Evolutionary conservation across 2,329 filamentous ascomycete species (phyloP).

Genomic region (Microcyclospora tardicrescens): DNA sequence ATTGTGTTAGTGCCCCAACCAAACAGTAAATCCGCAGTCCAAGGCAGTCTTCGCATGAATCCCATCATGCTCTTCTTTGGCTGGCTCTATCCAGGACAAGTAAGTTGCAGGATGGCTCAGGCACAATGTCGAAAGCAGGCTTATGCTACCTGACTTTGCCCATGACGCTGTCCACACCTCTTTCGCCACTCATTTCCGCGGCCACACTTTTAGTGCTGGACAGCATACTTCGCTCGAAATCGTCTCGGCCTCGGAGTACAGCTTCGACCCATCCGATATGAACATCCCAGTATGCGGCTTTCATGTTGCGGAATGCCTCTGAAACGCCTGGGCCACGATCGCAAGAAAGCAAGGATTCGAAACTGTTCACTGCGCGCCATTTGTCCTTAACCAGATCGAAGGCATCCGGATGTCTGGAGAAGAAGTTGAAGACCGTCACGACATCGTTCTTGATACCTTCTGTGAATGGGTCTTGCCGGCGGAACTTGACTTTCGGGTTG

Average conservation of each 20-base stretch:
- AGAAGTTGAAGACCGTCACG: conserved; percentile 79
- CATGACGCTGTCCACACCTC: conserved; percentile 88
- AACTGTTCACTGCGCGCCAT: conserved; percentile 80
- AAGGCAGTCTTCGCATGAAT: no score
- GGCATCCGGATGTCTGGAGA: conserved; percentile 58
- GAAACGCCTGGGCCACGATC: conserved; percentile 61
- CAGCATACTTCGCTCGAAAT: conserved; percentile 85
- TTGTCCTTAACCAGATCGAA: conserved; percentile 70
- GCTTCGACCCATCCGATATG: conserved; percentile 93
- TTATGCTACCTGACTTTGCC: conserved; percentile 47
- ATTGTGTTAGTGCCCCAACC: no score
- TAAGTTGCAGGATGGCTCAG: no score
- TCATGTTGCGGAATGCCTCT: conserved; percentile 71
- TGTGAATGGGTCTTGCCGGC: conserved; percentile 70
- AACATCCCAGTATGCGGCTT: conserved; percentile 80
- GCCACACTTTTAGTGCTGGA: conserved; percentile 77
- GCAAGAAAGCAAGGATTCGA: conserved; percentile 62
- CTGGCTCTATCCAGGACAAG: no score
- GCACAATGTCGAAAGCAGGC: no score
- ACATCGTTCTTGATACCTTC: conserved; percentile 93
- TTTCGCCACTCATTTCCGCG: conserved; percentile 69
- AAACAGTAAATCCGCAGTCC: no score
- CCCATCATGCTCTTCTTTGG: no score
- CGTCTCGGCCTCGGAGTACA: conserved; percentile 72
- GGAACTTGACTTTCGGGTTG: conserved; percentile 84